Evolutionary conservation across 2,329 filamentous ascomycete species (phyloP), one percentile per base, ranked within the genome.

Genomic region (Kalmusia sp.): DNA sequence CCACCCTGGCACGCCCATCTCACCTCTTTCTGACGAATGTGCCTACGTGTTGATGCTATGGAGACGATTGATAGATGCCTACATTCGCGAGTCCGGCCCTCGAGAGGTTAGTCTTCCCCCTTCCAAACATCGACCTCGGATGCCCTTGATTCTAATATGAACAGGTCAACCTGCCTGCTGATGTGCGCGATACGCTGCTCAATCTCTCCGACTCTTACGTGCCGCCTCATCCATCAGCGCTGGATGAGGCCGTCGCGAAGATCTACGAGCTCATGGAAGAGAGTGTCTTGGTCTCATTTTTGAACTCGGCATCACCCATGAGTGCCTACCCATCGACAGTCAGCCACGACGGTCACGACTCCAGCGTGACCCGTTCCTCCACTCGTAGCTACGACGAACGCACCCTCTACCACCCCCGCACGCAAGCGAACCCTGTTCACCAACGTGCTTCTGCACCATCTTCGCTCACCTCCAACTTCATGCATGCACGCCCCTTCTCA

Each of bases 221-320:
- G 0, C 92, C 93, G 6, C 89, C 88, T 4, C 78, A 86, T 53
- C 93, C 95, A 1, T 85, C 88, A 34, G 85, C 87, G 49, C 80
- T 99, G 14, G 89, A 96, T 55, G 84, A 90, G 45, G 92, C 95
- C 17, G 90, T 96, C 21, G 84, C 85, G 57, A 96, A 96, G 56
- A 91, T 97, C 34, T 93, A 93, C 73, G 95, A 98, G 64, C 80
- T 99, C 51, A 98, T 99, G 93, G 96, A 96, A 66, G 95, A 98
- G 72, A 97, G 93, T 3, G 91, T 98, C 0, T 81, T 98, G 46
- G 87, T 96, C 0, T 93, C 93, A 0, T 99, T 98, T 70, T 82
- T 98, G 49, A 93, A 96, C 74, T 84, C 81, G 57, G 77, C 82
- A 41, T 80, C 80, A 54, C 77, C 79, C 1, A 78, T 81, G 38